Base-by-base conservation (phyloP, 1,139 yeast species). In the Arxiozyma slooffiae region DNA sequence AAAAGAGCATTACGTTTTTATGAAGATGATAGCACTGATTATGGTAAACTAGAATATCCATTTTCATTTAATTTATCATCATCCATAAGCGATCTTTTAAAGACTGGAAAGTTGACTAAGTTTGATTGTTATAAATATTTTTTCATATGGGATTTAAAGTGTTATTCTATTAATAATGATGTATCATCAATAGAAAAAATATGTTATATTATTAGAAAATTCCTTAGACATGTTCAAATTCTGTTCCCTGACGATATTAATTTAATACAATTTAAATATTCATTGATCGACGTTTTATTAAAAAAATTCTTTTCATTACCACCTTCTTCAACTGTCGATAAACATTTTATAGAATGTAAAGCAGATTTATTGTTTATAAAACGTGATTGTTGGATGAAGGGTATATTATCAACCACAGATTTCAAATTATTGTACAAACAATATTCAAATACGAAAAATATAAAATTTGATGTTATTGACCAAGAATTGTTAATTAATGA, bases 301-400 rank as follows among this genome's bases (percentile, higher is more conserved):
- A 37, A 42, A 11, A 34, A 46, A 17, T 34, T 53, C n/a, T 50
- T 55, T 4, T 30, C 41, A 7, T 53, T 45, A 3, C 46, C 50
- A 17, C 5, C 49, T 3, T 7, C 20, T 2, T 50, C 53, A 4
- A 24, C 9, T 8, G n/a, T 46, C 1, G 39, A 52, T 4, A 42
- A 49, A 2, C 46, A 44, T 18, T 26, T 48, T 26, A 30, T 30
- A 2, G 62, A 63, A 46, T 42, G 61, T 11, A 53, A 50, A 17
- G 68, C 62, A 2, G 63, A 62, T 39, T 39, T 67, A 6, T 46
- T 58, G 21, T 45, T 59, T 17, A 46, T 55, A 14, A 57, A 57
- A 42, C 54, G 69, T 43, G 68, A 67, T 48, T 54, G 59, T 46
- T 67, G 69, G 69, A 26, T 66, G 2, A 54, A 58, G 11, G 61